Evolutionary conservation across 202 grass and related monocot genomes (phyloP).

Genomic region (Eragrostis tef): DNA sequence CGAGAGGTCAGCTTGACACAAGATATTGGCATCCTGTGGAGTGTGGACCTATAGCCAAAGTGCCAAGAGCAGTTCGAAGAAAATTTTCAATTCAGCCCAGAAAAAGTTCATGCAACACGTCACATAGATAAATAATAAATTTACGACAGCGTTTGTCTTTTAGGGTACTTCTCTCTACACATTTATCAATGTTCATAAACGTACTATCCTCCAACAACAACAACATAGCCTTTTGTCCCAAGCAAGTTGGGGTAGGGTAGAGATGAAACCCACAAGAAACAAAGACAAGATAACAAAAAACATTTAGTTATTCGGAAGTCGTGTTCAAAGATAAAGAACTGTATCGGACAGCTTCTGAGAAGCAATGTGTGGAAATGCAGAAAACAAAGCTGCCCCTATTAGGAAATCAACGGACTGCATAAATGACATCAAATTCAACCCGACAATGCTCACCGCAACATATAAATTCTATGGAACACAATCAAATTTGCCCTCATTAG

Average conservation of each 20-base stretch:
- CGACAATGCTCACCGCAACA: not conserved
- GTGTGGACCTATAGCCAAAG: conserved; percentile 15
- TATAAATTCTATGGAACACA: not conserved
- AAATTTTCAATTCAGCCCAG: not conserved
- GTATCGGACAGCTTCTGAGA: not conserved
- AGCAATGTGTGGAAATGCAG: not conserved
- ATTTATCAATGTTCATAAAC: not conserved
- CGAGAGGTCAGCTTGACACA: not conserved
- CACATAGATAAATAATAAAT: not conserved
- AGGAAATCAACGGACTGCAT: not conserved
- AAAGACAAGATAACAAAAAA: no score
- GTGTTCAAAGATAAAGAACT: not conserved
- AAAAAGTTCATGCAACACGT: not conserved
- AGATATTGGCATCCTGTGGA: not conserved
- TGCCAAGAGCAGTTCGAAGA: not conserved
- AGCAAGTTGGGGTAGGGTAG: no score
- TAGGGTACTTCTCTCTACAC: not conserved
- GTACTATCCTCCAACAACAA: not conserved
- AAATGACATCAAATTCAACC: not conserved
- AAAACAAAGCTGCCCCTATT: not conserved
- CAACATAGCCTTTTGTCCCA: no score
- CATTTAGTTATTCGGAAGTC: not conserved
- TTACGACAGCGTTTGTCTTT: not conserved
- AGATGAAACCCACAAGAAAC: no score
- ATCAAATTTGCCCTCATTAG: not conserved